Evolutionary conservation across 2,329 filamentous ascomycete genomes (phyloP).

Genomic region (Thielaviopsis euricoi): DNA sequence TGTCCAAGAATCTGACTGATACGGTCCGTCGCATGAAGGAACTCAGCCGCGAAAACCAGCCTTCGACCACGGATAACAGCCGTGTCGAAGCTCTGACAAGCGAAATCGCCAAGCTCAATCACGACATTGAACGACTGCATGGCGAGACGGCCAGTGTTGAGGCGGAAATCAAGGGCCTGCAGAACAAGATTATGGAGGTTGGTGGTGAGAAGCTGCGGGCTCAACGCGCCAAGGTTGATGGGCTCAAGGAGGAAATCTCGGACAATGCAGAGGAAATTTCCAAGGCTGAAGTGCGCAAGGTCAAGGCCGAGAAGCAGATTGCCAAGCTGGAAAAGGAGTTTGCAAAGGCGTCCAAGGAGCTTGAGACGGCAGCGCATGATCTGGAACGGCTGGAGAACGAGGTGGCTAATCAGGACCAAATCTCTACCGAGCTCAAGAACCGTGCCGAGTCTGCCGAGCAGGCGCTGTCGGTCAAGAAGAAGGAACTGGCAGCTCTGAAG

Average conservation of each 20-base stretch:
- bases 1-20: conserved; percentile 69
- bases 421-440: conserved; percentile 54
- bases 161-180: conserved; percentile 77
- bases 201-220: conserved; percentile 83
- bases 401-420: conserved; percentile 58
- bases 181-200: conserved; percentile 97
- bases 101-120: conserved; percentile 57
- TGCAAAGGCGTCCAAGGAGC: conserved; percentile 62
- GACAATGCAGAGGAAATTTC: conserved; percentile 69
- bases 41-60: conserved; percentile 62
- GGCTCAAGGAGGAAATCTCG: conserved; percentile 70
- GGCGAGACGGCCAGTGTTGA: conserved; percentile 80
- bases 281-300: conserved; percentile 70
- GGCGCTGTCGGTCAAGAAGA: conserved; percentile 60
- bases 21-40: conserved; percentile 75
- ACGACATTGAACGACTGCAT: conserved; percentile 64
- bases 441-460: conserved; percentile 71
- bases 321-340: conserved; percentile 73
- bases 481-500: conserved; percentile 66
- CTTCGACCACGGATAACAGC: conserved; percentile 63
- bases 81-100: conserved; percentile 59
- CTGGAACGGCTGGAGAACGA: conserved; percentile 65
- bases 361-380: conserved; percentile 54
- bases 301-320: conserved; percentile 86
- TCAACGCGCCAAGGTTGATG: conserved; percentile 82